These are phyloP conservation scores for Knufia fluminis DNA, from an alignment of 2,329 filamentous ascomycete genomes.

Conservation along the genomic window DNA sequence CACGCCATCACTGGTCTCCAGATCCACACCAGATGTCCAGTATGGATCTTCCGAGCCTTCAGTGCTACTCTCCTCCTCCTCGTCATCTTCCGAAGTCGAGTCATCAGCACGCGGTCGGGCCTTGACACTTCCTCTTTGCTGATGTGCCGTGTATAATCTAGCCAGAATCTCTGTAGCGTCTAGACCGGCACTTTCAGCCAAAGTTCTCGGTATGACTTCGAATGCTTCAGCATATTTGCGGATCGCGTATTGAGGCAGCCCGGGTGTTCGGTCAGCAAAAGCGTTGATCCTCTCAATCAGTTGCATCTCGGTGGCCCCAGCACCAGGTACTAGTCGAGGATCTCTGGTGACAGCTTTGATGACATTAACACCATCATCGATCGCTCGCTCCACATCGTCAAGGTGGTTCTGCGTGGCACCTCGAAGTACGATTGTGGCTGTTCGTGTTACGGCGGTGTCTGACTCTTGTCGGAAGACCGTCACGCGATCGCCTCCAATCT, in stretches of 20 bases:
- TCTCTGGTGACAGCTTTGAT: constrained; percentile 98
- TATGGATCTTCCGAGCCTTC: constrained; percentile 61
- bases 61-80: constrained; percentile 28
- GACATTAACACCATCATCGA: constrained; percentile 96
- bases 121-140: constrained; percentile 35
- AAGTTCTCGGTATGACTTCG: constrained; percentile 85
- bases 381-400: constrained; percentile 90
- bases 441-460: constrained; percentile 71
- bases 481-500: constrained; percentile 95
- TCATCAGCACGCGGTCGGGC: constrained; percentile 19
- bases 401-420: constrained; percentile 97
- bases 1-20: constrained; percentile 81
- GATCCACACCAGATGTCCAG: constrained; percentile 88
- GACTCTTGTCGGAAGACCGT: constrained; percentile 94
- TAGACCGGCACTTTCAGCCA: constrained; percentile 89
- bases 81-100: constrained; percentile 24
- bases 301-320: constrained; percentile 89
- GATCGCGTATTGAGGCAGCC: constrained; percentile 90
- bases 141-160: constrained; percentile 84
- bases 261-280: constrained; percentile 84
- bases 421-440: constrained; percentile 85
- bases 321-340: constrained; percentile 79
- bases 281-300: constrained; percentile 85
- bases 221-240: constrained; percentile 97
- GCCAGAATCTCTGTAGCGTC: constrained; percentile 96